Evolutionary conservation across 179 eudicot genomes (phyloP), one percentile per base, ranked within the genome.

Genomic region (Vitellaria paradoxa): DNA sequence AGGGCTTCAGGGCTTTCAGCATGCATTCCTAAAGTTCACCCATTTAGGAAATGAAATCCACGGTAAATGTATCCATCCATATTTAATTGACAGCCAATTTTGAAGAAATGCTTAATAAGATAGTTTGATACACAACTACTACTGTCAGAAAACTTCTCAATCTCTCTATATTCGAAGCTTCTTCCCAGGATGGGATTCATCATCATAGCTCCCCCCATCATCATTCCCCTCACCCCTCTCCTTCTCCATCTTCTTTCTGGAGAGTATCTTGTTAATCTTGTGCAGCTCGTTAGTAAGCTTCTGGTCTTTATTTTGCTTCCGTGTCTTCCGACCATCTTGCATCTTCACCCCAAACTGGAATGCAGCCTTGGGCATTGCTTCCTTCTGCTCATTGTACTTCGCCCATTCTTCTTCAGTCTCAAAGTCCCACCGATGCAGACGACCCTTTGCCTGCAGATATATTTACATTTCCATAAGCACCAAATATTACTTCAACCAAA

Each of bases 341-440:
- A 95, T 95, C 87, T 95, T 95, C 84, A 95, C 99, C 0, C 99
- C 99, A 79, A 95, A 95, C 87, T 95, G 99, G 90, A 90, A 95
- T 69, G 99, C 99, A 72, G 97, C 98, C 85, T 95, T 95, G 0
- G 99, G 99, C 99, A 93, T 95, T 81, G 99, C 99, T 84, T 96
- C 99, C 85, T 93, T 95, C 78, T 93, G 96, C 78, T 95, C 99
- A 46, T 95, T 93, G 91, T 95, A 95, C 75, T 81, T 87, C 12
- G 99, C 99, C 99, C 99, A 95, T 77, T 95, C 99, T 76, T 91
- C 98, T 70, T 93, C 98, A 7, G 99, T 91, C 85, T 95, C 97
- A 85, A 95, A 95, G 82, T 93, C 98, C 98, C 99, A 93, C 59
- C 94, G 83, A 75, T 93, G 99, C 74, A 95, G 98, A 47, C 99